These are phyloP conservation scores for Acanthamoeba castellanii DNA, from an alignment of 208 protist genomes.

Conservation along the genomic window DNA sequence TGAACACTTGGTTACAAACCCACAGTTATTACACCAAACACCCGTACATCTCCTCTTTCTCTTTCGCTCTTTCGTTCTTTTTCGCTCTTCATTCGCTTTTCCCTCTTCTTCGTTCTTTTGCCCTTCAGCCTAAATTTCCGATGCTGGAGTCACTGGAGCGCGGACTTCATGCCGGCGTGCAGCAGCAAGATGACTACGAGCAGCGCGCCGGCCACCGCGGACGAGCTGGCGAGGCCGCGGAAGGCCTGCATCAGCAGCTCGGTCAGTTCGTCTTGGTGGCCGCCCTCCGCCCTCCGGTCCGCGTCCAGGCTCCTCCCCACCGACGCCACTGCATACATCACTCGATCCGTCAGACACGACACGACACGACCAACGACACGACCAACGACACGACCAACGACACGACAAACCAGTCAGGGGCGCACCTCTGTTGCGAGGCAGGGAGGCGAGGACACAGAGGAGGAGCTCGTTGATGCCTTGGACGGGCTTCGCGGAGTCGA, in stretches of 20 bases:
- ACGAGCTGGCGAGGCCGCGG: too few relatives aligned
- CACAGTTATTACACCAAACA: too few relatives aligned
- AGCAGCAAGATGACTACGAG: background rate
- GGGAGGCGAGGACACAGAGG: background rate
- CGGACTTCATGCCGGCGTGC: background rate
- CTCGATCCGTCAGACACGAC: too few relatives aligned
- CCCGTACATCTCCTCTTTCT: too few relatives aligned
- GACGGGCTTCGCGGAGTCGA: background rate
- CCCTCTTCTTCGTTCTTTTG: background rate
- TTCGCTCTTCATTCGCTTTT: too few relatives aligned
- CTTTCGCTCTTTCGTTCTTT: too few relatives aligned
- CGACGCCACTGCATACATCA: too few relatives aligned
- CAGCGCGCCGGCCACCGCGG: background rate
- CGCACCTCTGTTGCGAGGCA: background rate
- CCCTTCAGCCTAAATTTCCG: background rate
- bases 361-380: background rate
- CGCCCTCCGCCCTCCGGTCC: background rate
- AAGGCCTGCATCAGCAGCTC: background rate
- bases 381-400: background rate
- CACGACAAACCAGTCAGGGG: background rate
- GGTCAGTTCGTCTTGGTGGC: background rate
- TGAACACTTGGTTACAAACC: too few relatives aligned
- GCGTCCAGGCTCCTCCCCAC: background rate
- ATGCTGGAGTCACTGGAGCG: background rate
- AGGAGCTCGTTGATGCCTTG: slow-evolving; percentile 5